Evolutionary conservation across 192 early-diverging fungal species (phyloP).

Genomic region (Podila verticillata): DNA sequence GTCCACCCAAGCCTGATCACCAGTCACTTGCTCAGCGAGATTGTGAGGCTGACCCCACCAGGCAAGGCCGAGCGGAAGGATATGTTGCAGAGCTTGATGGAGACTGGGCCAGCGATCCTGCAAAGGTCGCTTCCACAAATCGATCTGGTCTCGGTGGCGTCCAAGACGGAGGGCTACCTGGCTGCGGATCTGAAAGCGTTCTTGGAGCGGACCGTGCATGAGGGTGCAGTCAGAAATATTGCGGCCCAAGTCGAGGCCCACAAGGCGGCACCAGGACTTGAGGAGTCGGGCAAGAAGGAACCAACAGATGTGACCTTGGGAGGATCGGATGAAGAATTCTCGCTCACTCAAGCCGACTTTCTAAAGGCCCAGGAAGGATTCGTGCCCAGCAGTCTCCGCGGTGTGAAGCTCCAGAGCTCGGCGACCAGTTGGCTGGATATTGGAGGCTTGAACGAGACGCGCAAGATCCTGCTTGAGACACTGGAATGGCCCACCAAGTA

Average conservation of each 20-base stretch:
- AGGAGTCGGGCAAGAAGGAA: constrained; percentile 9
- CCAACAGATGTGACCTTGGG: not conserved
- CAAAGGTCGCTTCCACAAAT: constrained; percentile 62
- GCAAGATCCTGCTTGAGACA: constrained; percentile 86
- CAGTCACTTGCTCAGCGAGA: constrained; percentile 71
- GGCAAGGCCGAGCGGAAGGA: constrained; percentile 70
- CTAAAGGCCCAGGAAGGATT: constrained; percentile 78
- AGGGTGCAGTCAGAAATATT: constrained; percentile 76
- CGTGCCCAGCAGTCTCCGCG: constrained; percentile 81
- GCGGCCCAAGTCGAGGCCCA: constrained; percentile 35
- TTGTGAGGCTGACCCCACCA: constrained; percentile 70
- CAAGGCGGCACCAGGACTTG: constrained; percentile 4
- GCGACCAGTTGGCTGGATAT: constrained; percentile 88
- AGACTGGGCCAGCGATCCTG: constrained; percentile 56
- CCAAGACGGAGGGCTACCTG: constrained; percentile 88
- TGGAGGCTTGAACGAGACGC: constrained; percentile 85
- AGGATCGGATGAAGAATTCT: constrained; percentile 37
- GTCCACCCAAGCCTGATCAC: constrained; percentile 67
- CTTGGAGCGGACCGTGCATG: constrained; percentile 83
- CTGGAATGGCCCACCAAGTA: constrained; percentile 96
- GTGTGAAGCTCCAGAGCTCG: constrained; percentile 81
- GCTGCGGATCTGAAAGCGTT: constrained; percentile 84
- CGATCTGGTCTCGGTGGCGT: constrained; percentile 78
- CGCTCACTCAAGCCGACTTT: constrained; percentile 74
- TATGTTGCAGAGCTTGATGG: constrained; percentile 79